phyloP scores from a whole-genome alignment of 768 basidiomycete genomes.

The Mycena albidolilacea region DNA sequence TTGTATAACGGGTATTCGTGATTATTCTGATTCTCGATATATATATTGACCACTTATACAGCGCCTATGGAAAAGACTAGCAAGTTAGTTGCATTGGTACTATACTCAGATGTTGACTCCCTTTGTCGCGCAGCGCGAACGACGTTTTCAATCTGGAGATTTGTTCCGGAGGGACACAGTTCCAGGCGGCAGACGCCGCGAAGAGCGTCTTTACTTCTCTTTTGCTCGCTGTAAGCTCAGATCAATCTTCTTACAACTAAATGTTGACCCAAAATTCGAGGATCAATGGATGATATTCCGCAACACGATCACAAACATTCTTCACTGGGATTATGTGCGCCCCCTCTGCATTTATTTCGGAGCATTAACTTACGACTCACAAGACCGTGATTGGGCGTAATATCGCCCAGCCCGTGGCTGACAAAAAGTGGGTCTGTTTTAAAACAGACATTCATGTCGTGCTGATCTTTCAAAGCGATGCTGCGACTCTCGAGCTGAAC shows the following conservation, averaged over 20 bases:
- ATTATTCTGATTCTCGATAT: not conserved
- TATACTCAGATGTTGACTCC: not conserved
- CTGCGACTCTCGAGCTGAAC: conserved; percentile 57
- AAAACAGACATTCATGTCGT: not conserved
- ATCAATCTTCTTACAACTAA: not conserved
- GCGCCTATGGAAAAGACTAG: conserved; percentile 42
- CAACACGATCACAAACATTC: conserved; percentile 57
- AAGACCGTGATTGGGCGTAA: conserved; percentile 63
- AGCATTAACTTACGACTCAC: conserved; percentile 19
- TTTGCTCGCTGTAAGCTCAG: conserved; percentile 48
- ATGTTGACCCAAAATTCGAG: conserved; percentile 30
- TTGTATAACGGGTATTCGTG: conserved; percentile 67
- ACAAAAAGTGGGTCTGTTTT: conserved; percentile 36
- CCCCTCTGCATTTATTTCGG: not conserved
- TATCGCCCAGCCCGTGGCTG: conserved; percentile 61
- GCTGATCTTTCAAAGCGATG: conserved; percentile 49
- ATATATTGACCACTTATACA: not conserved
- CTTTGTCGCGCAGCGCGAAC: conserved; percentile 52
- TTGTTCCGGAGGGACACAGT: conserved; percentile 61
- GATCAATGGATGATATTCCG: conserved; percentile 68
- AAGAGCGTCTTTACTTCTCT: conserved; percentile 56
- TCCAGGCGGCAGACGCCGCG: conserved; percentile 49
- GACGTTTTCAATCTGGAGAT: conserved; percentile 65
- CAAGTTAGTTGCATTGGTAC: not conserved
- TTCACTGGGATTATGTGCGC: conserved; percentile 66